Evolutionary conservation across 2,329 filamentous ascomycete genomes (phyloP).

Genomic region (Diplodia corticola): DNA sequence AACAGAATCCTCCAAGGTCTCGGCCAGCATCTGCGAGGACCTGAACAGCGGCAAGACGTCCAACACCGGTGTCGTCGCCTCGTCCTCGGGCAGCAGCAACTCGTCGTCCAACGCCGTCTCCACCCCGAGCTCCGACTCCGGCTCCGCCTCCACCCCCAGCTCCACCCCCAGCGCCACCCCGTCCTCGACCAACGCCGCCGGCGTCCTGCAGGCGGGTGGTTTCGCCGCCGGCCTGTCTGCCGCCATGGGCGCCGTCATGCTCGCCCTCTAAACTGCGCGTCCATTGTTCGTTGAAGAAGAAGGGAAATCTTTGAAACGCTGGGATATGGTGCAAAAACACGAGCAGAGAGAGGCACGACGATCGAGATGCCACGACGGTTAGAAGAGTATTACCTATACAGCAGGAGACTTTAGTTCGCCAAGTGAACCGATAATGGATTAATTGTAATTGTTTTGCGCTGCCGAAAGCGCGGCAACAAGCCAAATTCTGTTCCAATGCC

Average conservation of each 20-base stretch:
- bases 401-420: background rate
- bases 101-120: background rate
- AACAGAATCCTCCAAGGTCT: slow-evolving; percentile 8
- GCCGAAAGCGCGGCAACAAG: background rate
- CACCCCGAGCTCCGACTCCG: background rate
- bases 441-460: background rate
- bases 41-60: slow-evolving; percentile 8
- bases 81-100: background rate
- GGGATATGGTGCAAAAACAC: background rate
- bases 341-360: background rate
- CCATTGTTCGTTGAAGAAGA: too few species aligned
- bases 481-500: background rate
- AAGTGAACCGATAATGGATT: slow-evolving; percentile 2
- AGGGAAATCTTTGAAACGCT: too few species aligned
- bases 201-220: background rate
- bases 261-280: background rate
- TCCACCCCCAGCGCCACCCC: background rate
- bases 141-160: background rate
- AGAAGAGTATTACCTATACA: background rate
- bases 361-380: background rate
- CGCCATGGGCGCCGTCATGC: slow-evolving; percentile 5
- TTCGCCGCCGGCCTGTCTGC: background rate
- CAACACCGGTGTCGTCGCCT: background rate
- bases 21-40: slow-evolving; percentile 2
- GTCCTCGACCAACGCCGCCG: slow-evolving; percentile 9